Base-by-base conservation (phyloP, 2,329 filamentous ascomycete species). In the Pyrenochaeta sp. region DNA sequence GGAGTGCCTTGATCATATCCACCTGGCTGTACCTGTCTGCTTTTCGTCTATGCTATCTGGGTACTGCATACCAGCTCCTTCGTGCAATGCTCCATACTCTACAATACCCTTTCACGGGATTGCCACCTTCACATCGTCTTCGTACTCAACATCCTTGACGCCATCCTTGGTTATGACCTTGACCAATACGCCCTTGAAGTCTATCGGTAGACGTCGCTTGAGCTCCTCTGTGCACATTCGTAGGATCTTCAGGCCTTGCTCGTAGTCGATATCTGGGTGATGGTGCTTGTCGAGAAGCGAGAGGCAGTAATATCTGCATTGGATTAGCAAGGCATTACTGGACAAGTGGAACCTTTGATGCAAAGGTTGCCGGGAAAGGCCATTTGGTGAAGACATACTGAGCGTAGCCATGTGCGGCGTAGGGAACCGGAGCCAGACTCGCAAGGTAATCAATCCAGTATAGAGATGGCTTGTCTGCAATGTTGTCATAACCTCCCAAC, bases 371-470 rank as follows among this genome's bases (percentile, higher is more conserved):
- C n/a, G n/a, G n/a, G n/a, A n/a, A n/a, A n/a, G n/a, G n/a, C n/a
- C 21, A 4, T 34, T 29, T 15, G 9, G 31, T 7, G 31, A 30
- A 14, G 19, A 74, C 88, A 51, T 86, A 91, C 88, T 99, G 94
- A 61, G 94, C 94, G 76, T 99, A 99, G 61, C 94, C 94, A 65
- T 99, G 95, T 49, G 94, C 94, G 35, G 94, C 95, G 70, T 99
- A 99, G 42, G 94, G 94, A 34, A 99, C 80, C 21, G 89, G 83
- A 4, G 91, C 93, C 69, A 92, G 77, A 51, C 92, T 87, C 56
- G 93, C 94, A 67, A 99, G 84, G 76, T 97, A 97, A 72, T 99
- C 93, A 63, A 96, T 82, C 94, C 94, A 99, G 82, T 96, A 96
- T 58, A 99, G 77, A 66, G 87, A 88, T 19, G 94, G 93, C 81